Evolutionary conservation across 2,329 filamentous ascomycete species (phyloP), one percentile per base, ranked within the genome.

Genomic region (Aciculosporium take): DNA sequence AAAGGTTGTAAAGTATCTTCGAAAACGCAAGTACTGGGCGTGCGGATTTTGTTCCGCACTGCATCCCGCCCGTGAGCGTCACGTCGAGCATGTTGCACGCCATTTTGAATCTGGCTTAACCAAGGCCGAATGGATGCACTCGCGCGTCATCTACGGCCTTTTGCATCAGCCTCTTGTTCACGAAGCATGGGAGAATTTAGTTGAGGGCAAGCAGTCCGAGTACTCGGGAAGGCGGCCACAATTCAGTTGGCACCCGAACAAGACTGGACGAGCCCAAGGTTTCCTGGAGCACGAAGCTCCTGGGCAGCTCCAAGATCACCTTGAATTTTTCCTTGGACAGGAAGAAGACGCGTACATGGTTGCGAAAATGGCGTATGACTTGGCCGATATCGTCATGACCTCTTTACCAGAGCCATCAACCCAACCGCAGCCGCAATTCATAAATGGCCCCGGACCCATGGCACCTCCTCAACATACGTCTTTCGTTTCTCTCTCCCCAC

Each of bases 41-140:
- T 82, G 78, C 48, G 78, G 78, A 21, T 81, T 81, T 58, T 82
- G 78, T 51, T 76, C 72, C 4, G 71, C 70, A 13, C 66, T 81
- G 32, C 68, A 79, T 44, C 69, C 74, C 13, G 74, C 75, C 10
- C 73, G 76, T 48, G 76, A 81, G 53, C 74, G 78, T 41, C 74
- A 80, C 51, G 77, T 80, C 46, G 75, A 81, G 52, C 78, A 82
- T 48, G 75, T 82, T 27, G 76, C 76, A 17, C 64, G 69, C n/a
- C 78, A 82, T 50, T 81, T 79, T 51, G 78, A 81, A 54, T 64
- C 66, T 15, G 72, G 73, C 39, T 69, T 75, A 57, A 76, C 73
- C 46, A 76, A 77, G 51, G 63, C 66, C 17, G 76, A 81, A 49
- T 82, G 77, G 78, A 74, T 78, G 62, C 78, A 81, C 53, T 79